Base-by-base conservation (phyloP, 1,284 basidiomycete genomes). In the Ustilago bromivora region DNA sequence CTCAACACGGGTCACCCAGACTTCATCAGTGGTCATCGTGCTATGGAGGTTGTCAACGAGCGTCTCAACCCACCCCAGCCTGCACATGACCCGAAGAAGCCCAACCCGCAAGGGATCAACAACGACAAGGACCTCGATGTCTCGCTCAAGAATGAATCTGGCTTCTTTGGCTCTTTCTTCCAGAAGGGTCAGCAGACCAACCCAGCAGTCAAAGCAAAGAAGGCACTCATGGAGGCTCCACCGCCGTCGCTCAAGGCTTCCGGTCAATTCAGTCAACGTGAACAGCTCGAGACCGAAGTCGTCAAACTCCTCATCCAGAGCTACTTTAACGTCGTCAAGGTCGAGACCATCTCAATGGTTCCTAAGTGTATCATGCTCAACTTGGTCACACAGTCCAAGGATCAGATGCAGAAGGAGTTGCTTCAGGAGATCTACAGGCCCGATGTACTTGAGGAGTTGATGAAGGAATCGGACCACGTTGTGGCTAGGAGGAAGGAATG, bases 271-370 rank as follows among this genome's bases (percentile, higher is more conserved):
- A 98, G 91, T 83, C 96, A 99, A 82, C 90, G 97, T 68, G 97
- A 99, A 89, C 92, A 92, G 55, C 95, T 98, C 92, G 97, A 99
- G 88, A 98, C 96, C 5, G 97, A 99, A 85, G 96, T 99, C 71
- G 99, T 99, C 91, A 99, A 87, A 88, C 94, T 92, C 47, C 78
- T 84, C 67, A 82, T 84, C 72, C 76, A 72, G 62, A 82, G 76
- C 32, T 76, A 84, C 75, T 85, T 81, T 43, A 84, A 84, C 66
- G 82, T 85, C 78, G 94, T 98, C 74, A 98, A 99, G 90, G 93
- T 96, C 62, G 96, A 98, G 87, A 95, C 99, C 92, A 98, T 98
- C 85, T 97, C 99, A 88, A 98, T 98, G 95, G 94, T 99, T 10
- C 97, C 97, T 19, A 88, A 88, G 78, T 96, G 96, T 41, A 97